Base-by-base conservation (phyloP, 31 red algal species). In the Endocladia muricata region DNA sequence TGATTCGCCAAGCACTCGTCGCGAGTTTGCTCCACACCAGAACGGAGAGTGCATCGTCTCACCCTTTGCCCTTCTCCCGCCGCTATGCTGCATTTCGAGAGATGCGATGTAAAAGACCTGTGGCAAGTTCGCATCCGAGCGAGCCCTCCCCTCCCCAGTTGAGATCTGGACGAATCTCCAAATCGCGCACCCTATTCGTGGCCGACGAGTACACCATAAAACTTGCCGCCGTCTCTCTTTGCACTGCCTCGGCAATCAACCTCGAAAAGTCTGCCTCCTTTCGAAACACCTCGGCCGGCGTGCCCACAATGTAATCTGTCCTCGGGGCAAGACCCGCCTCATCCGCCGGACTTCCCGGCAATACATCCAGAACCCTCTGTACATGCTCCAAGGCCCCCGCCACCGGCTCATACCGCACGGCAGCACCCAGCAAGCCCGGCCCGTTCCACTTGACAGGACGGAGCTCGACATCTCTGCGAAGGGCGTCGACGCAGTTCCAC, bases 291-390 rank as follows among this genome's bases (percentile, higher is more conserved):
- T 82, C 83, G 6, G 88, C 88, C 8, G 93, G 76, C 31, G 93
- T 91, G 41, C 93, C 93, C 17, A 91, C 93, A 52, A 96, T 89
- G 44, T 74, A 96, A 76, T 96, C 93, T 9, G 75, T 84, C n/a
- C 54, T 61, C 28, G 93, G 87, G 17, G 70, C 54, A 1, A 96
- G 60, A 1, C 93, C 93, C 1, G 86, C 93, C 30, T 96, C 82
- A 41, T 96, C 93, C 8, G 93, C 93, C 41, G 93, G 85, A 55
- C 84, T 89, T 30, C 73, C 76, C 1, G 87, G 87, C 11, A 88
- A 29, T 0, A 96, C 88, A 60, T 88, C 88, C 52, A 96, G 44
- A 3, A 96, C 93, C 39, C 88, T 82, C 61, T 84, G 89, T 4
- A 86, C 81, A 77, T 84, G 75, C 55, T 87, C 88, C 2, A 75